Percentiles rank a stretch among this genome's conserved stretches.
Evolutionary conservation across 768 basidiomycete genomes (phyloP).

Genomic region (Lactarius quietus): DNA sequence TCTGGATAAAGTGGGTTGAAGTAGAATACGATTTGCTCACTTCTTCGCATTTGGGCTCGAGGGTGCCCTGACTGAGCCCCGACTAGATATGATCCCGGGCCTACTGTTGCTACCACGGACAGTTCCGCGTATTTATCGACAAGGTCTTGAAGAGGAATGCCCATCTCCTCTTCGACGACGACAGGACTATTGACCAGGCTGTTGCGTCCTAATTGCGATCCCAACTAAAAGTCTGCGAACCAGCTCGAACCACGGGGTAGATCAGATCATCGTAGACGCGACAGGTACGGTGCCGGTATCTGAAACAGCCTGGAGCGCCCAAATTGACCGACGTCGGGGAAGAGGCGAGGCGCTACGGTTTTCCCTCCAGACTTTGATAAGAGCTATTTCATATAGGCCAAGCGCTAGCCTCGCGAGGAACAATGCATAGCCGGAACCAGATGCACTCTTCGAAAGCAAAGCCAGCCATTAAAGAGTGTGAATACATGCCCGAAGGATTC

Average conservation of each 20-base stretch:
- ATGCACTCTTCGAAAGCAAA: conserved; percentile 84
- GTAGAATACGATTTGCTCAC: conserved; percentile 33
- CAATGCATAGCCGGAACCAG: conserved; percentile 86
- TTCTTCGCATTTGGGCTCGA: conserved; percentile 77
- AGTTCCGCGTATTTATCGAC: conserved; percentile 97
- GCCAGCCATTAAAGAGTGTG: conserved; percentile 89
- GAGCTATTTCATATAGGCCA: conserved; percentile 88
- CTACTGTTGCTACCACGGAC: conserved; percentile 90
- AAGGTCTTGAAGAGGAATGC: conserved; percentile 88
- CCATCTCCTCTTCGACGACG: conserved; percentile 98
- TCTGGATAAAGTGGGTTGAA: conserved; percentile 36
- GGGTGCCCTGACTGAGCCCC: conserved; percentile 89
- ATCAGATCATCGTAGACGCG: conserved; percentile 85
- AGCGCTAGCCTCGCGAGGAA: conserved; percentile 72
- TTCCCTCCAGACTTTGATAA: conserved; percentile 97
- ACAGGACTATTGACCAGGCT: conserved; percentile 99
- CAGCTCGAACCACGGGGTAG: conserved; percentile 81
- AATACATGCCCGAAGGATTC: conserved; percentile 94
- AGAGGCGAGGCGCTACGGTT: conserved; percentile 97
- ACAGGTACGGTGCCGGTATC: conserved; percentile 98
- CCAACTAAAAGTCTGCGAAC: conserved; percentile 90
- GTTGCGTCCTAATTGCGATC: conserved; percentile 90
- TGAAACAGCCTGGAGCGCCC: conserved; percentile 94
- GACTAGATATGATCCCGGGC: conserved; percentile 94
- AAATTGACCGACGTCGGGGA: conserved; percentile 97